A percentile compares a stretch with the other conserved stretches of the same genome.
Evolutionary conservation across 352 stramenopile genomes (phyloP).

Genomic region (Phytophthora pluvialis): DNA sequence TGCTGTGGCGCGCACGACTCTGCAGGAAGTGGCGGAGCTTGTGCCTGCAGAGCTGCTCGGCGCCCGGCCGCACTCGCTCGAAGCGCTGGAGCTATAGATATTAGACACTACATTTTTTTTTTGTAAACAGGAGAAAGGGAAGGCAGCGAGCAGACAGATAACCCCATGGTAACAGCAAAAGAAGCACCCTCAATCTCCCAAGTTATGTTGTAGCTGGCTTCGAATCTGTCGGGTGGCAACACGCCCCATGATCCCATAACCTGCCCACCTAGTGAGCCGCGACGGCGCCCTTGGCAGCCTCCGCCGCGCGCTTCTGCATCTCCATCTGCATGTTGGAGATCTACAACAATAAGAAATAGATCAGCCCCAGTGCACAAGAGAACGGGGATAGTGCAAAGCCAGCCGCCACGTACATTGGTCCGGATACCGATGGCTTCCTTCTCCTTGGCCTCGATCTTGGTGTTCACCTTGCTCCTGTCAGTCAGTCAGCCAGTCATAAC

Average conservation of each 20-base stretch:
- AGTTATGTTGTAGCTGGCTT: conserved; percentile 2
- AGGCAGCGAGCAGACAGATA: background rate
- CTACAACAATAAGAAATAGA: conserved; percentile 30
- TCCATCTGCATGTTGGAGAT: conserved; percentile 91
- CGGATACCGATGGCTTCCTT: conserved; percentile 90
- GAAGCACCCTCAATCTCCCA: conserved; percentile 26
- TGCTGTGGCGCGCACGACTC: conserved; percentile 74
- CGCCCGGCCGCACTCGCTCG: conserved; percentile 48
- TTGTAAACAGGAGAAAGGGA: conserved; percentile 3
- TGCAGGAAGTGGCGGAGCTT: conserved; percentile 61
- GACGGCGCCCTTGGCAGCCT: conserved; percentile 72
- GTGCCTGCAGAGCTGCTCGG: conserved; percentile 68
- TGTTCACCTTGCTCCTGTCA: conserved; percentile 83
- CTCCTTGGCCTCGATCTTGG: conserved; percentile 91
- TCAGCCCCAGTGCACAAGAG: background rate
- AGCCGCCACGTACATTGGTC: conserved; percentile 59
- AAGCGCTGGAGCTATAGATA: conserved; percentile 46
- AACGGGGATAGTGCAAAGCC: too few relatives aligned
- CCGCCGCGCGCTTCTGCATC: conserved; percentile 87
- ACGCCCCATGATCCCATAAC: conserved; percentile 11
- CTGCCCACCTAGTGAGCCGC: conserved; percentile 41
- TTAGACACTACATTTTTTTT: conserved; percentile 30
- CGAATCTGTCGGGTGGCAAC: background rate
- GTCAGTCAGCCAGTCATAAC: too few relatives aligned
- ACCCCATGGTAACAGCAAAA: conserved; percentile 13